These are phyloP conservation scores for Aspergillus quadrilineatus DNA, from an alignment of 2,329 filamentous ascomycete genomes.

Conservation along the genomic window DNA sequence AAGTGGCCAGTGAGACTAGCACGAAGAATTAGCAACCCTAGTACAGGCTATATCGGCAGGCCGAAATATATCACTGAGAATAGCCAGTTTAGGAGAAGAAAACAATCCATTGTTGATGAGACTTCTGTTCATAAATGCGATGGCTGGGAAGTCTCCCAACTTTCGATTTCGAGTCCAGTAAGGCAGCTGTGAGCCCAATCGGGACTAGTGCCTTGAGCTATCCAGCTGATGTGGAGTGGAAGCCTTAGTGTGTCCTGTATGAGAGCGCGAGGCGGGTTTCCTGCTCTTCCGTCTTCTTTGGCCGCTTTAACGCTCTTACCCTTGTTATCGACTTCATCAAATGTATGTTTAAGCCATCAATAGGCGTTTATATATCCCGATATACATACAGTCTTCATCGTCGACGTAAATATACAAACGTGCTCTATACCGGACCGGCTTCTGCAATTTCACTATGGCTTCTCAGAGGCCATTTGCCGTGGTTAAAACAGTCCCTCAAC, in stretches of 20 bases:
- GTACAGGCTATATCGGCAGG: background rate
- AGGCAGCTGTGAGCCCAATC: background rate
- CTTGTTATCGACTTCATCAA: no score
- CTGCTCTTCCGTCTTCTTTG: no score
- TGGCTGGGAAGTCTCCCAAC: background rate
- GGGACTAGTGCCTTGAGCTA: background rate
- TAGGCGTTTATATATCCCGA: no score
- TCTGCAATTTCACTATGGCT: background rate
- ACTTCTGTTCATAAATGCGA: background rate
- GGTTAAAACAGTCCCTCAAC: no score
- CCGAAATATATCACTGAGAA: background rate
- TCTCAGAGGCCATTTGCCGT: no score
- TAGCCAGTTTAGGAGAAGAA: background rate
- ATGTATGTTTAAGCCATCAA: no score
- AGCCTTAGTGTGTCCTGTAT: no score
- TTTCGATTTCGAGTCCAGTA: background rate
- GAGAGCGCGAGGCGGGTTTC: no score
- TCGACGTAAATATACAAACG: background rate
- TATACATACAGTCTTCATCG: background rate
- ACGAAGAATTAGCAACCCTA: background rate
- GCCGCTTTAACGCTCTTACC: no score
- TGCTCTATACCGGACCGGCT: background rate
- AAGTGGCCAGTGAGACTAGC: background rate
- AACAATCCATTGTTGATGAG: background rate
- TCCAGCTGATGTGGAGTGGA: background rate